Percentiles rank a stretch among this genome's conserved stretches.
phyloP scores from a whole-genome alignment of 345 rosid genomes.

The Pistacia vera region DNA sequence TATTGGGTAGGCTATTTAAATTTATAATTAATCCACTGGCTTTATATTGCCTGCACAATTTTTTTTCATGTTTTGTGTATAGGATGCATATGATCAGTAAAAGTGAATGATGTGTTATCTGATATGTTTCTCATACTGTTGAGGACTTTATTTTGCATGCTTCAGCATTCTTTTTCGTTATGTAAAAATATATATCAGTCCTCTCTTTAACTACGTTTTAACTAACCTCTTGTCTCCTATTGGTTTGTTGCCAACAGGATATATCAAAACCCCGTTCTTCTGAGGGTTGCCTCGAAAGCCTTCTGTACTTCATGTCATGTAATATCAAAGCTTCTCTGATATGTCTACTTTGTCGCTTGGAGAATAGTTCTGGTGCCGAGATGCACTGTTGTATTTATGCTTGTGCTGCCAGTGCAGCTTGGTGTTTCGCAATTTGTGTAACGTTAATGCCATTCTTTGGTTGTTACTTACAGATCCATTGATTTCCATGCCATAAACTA shows the following conservation, averaged over 20 bases:
- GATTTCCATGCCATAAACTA: slow-evolving; percentile 16
- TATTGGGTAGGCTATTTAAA: slow-evolving; percentile 59
- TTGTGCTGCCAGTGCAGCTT: slow-evolving; percentile 29
- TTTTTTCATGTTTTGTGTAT: not conserved
- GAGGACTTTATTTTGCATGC: not conserved
- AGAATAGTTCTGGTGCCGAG: slow-evolving; percentile 15
- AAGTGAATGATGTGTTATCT: not conserved
- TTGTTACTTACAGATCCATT: slow-evolving; percentile 27
- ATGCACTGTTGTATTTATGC: slow-evolving; percentile 27
- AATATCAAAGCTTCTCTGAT: slow-evolving; percentile 83
- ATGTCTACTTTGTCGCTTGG: not conserved
- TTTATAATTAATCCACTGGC: not conserved
- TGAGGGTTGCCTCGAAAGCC: slow-evolving; percentile 78
- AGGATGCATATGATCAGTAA: not conserved
- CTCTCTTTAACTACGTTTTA: not conserved
- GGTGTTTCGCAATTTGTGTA: slow-evolving; percentile 28
- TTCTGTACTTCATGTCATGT: slow-evolving; percentile 90
- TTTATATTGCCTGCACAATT: not conserved
- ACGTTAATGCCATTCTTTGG: slow-evolving; percentile 36
- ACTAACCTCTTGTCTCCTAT: not conserved
- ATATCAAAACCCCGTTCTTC: slow-evolving; percentile 86
- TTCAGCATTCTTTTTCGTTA: not conserved
- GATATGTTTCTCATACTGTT: not conserved
- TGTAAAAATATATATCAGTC: too few relatives aligned
- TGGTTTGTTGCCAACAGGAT: slow-evolving; percentile 47